phyloP scores from a whole-genome alignment of 2,329 filamentous ascomycete genomes.

The Xylariales sp. region DNA sequence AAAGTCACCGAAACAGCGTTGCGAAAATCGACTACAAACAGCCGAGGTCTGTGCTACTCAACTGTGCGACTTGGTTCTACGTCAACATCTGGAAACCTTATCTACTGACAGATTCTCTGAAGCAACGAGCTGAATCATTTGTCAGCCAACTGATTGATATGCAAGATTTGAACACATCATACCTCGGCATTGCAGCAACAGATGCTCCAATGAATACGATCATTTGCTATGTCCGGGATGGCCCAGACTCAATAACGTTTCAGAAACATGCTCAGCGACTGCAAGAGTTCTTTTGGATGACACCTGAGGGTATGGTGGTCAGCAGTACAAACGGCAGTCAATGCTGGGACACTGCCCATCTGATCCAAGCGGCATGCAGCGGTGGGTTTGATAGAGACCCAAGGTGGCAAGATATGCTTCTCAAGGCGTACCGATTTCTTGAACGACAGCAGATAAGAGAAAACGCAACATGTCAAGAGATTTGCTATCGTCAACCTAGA shows the following conservation, averaged over 20 bases:
- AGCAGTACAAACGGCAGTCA: constrained; percentile 99
- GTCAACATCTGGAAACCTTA: constrained; percentile 78
- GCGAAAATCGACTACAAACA: constrained; percentile 81
- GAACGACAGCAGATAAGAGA: constrained; percentile 89
- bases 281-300: constrained; percentile 87
- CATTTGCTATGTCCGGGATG: constrained; percentile 78
- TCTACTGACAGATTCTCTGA: constrained; percentile 62
- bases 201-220: constrained; percentile 87
- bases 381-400: constrained; percentile 73
- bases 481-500: constrained; percentile 82
- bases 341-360: constrained; percentile 91
- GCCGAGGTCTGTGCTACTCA: constrained; percentile 82
- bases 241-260: constrained; percentile 68
- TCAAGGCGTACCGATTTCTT: constrained; percentile 76
- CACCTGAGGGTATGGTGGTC: constrained; percentile 84
- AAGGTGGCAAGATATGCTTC: constrained; percentile 78
- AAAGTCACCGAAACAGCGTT: constrained; percentile 76
- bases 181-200: constrained; percentile 80
- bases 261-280: constrained; percentile 74
- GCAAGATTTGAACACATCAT: constrained; percentile 92
- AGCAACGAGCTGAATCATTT: constrained; percentile 73
- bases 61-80: constrained; percentile 71
- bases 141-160: constrained; percentile 78
- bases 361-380: constrained; percentile 77
- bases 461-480: constrained; percentile 70